These are phyloP conservation scores for Pseudozyma sp. DNA, from an alignment of 1,284 basidiomycete species.

Conservation along the genomic window DNA sequence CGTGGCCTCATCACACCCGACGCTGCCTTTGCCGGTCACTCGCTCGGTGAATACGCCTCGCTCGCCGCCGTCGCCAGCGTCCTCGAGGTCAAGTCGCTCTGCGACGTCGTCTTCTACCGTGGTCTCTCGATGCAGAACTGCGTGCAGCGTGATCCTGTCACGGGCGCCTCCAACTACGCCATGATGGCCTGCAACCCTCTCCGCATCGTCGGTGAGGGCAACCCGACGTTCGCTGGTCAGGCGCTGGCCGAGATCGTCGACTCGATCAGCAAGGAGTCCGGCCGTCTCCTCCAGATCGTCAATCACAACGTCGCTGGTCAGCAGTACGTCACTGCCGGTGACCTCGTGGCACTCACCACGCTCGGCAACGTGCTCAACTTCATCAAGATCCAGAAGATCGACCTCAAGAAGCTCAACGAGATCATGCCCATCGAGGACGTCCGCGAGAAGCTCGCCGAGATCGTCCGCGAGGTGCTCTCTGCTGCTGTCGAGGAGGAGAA, in stretches of 20 bases:
- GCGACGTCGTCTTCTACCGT: slow-evolving; percentile 98
- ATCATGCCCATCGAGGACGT: slow-evolving; percentile 86
- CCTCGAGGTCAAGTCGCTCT: slow-evolving; percentile 91
- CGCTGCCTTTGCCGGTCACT: slow-evolving; percentile 96
- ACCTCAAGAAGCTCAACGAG: slow-evolving; percentile 89
- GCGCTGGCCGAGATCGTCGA: slow-evolving; percentile 92
- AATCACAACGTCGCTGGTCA: slow-evolving; percentile 88
- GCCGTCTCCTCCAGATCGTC: slow-evolving; percentile 87
- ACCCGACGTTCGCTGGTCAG: slow-evolving; percentile 80
- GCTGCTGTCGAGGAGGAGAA: slow-evolving; percentile 81
- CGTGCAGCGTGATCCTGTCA: slow-evolving; percentile 52
- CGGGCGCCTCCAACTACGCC: slow-evolving; percentile 75
- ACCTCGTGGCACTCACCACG: slow-evolving; percentile 89
- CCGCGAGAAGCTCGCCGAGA: slow-evolving; percentile 89
- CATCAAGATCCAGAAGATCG: slow-evolving; percentile 95
- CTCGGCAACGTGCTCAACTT: slow-evolving; percentile 97
- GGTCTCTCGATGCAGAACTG: slow-evolving; percentile 87
- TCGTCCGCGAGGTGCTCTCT: slow-evolving; percentile 84
- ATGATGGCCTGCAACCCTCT: slow-evolving; percentile 99
- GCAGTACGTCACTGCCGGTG: slow-evolving; percentile 86
- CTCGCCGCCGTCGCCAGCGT: slow-evolving; percentile 96
- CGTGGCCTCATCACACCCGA: slow-evolving; percentile 92
- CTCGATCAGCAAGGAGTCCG: slow-evolving; percentile 72
- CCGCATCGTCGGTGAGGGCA: slow-evolving; percentile 75
- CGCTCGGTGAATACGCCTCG: slow-evolving; percentile 96